Base-by-base conservation (phyloP, 805 yeast genomes). In the Starmerella scarabaei region DNA sequence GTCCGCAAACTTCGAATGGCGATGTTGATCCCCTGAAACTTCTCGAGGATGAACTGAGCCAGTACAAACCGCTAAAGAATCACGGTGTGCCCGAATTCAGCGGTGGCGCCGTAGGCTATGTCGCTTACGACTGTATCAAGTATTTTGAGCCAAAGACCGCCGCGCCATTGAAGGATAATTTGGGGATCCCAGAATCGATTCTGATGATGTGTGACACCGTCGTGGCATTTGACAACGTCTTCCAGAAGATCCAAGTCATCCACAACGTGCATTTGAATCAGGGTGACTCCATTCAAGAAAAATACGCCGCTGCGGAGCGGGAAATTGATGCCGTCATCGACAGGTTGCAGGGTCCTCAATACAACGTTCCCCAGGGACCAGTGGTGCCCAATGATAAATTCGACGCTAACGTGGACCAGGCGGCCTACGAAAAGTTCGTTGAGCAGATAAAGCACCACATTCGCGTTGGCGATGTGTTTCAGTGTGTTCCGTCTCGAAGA, bases 401-500 rank as follows among this genome's bases (percentile, higher is more conserved):
- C 61, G 71, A 75, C 9, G 85, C 96, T 7, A 91, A 91, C 59
- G 75, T 88, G 48, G 99, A 97, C 35, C 81, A 84, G 63, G 81
- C 76, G 42, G 98, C 98, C 36, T 91, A 91, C 59, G 94, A 91
- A 62, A 53, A 53, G 23, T 93, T 83, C 59, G 99, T 91, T 30
- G 59, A 65, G 11, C 68, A 61, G 12, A 69, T 91, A 55, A 85
- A 85, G 56, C 62, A 72, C 31, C 95, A 88, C 55, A 91, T 91
- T 52, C 62, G 77, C 53, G 73, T 75, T 51, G 99, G 98, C 43
- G 97, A 91, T 56, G 83, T 91, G 42, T 81, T 91, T 63, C 99
- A 91, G 62, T 95, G 94, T 1, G 99, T 91, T 19, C 99, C 99
- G 5, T 86, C 96, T 1, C 98, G 91, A 66, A 72, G 99, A 56